Evolutionary conservation across 164 flowering plant genomes (phyloP).

Genomic region (Umbellularia californica): DNA sequence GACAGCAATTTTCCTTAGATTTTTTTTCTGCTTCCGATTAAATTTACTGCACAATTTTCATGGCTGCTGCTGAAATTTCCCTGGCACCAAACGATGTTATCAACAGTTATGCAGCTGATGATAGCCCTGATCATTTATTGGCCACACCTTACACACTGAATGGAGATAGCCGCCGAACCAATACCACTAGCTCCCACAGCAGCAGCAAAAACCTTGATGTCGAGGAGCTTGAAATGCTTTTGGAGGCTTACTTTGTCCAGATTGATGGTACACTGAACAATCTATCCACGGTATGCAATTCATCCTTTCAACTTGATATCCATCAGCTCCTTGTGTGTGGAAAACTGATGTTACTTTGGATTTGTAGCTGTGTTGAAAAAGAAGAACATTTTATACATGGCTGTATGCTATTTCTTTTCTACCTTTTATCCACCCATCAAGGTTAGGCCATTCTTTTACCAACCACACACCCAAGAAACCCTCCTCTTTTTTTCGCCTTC

Average conservation of each 20-base stretch:
- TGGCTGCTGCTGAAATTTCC: constrained; percentile 47
- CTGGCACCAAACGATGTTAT: constrained; percentile 36
- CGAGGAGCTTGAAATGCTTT: constrained; percentile 94
- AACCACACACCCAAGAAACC: too few species aligned
- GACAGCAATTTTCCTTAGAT: not conserved
- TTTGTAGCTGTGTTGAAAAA: not conserved
- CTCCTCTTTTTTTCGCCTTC: too few species aligned
- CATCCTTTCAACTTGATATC: not conserved
- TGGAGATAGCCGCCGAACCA: constrained; percentile 61
- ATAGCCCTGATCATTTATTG: constrained; percentile 36
- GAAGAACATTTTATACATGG: not conserved
- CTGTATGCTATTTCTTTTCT: not conserved
- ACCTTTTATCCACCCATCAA: not conserved
- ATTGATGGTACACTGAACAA: constrained; percentile 90
- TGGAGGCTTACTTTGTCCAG: constrained; percentile 97
- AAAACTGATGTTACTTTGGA: not conserved
- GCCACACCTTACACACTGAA: constrained; percentile 28
- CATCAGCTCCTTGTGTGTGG: too few species aligned
- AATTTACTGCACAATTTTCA: constrained; percentile 11
- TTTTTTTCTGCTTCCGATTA: not conserved
- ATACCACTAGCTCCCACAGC: constrained; percentile 61
- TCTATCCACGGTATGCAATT: constrained; percentile 63
- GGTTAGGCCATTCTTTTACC: too few species aligned
- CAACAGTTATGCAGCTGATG: constrained; percentile 33
- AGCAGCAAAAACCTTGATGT: constrained; percentile 75